Conservation (phyloP, 2,329 filamentous ascomycete species). For the Cordyceps pruinosa region DNA sequence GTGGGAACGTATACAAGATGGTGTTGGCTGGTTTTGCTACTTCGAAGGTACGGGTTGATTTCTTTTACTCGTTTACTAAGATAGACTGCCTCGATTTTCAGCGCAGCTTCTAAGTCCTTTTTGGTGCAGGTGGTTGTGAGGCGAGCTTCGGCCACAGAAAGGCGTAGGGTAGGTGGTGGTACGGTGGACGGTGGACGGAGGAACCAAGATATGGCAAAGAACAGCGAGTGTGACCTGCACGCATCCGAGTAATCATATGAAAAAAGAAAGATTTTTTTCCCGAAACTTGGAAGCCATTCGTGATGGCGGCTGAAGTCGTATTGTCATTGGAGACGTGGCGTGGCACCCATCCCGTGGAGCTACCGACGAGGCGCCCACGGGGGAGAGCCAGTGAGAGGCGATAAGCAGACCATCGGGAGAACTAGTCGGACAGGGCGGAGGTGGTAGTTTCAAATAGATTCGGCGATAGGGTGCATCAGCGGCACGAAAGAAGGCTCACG, state of each 20-base stretch:
- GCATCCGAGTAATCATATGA: not conserved
- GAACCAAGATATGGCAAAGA: too few relatives aligned
- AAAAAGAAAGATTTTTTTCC: not conserved
- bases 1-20: not conserved
- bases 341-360: slow-evolving; percentile 2
- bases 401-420: not conserved
- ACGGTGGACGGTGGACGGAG: too few relatives aligned
- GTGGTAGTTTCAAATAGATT: slow-evolving; percentile 2
- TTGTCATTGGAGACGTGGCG: not conserved
- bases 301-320: not conserved
- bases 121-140: too few relatives aligned
- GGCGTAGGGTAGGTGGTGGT: too few relatives aligned
- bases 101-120: too few relatives aligned
- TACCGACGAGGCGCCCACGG: not conserved
- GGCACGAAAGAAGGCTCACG: slow-evolving; percentile 7
- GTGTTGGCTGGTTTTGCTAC: not conserved
- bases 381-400: not conserved
- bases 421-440: not conserved
- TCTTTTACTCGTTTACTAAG: not conserved
- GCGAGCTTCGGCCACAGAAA: too few relatives aligned
- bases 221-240: too few relatives aligned
- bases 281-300: not conserved
- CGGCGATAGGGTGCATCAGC: not conserved
- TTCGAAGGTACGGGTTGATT: too few relatives aligned
- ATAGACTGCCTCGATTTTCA: too few relatives aligned